Percentiles rank a stretch among this genome's conserved stretches.
Evolutionary conservation across 176 grass and related monocot genomes (phyloP).

Genomic region (Dactylis glomerata): DNA sequence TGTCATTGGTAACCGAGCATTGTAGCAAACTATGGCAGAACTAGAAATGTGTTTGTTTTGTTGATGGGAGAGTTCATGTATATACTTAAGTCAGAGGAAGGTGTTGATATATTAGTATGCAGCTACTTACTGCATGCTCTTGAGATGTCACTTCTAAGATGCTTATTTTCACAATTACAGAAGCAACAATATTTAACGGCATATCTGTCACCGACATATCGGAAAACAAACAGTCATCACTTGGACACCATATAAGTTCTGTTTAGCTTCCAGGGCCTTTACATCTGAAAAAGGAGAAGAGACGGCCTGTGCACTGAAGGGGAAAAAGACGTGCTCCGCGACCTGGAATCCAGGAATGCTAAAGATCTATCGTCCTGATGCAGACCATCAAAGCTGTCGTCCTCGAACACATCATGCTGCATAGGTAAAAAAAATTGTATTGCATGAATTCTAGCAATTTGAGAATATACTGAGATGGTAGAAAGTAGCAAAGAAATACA

Average conservation of each 20-base stretch:
- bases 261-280: background rate
- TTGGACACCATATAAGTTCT: background rate
- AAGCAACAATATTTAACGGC: no score
- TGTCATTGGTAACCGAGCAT: background rate
- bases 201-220: background rate
- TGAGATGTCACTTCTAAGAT: background rate
- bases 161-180: background rate
- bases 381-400: background rate
- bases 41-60: background rate
- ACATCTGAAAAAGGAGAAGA: background rate
- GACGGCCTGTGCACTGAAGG: background rate
- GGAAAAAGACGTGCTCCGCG: background rate
- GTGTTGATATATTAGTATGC: background rate
- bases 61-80: background rate
- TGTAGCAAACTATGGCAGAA: background rate
- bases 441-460: background rate
- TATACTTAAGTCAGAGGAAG: background rate
- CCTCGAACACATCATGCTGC: no score
- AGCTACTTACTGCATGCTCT: no score
- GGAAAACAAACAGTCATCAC: background rate
- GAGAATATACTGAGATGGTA: background rate
- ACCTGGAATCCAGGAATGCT: background rate
- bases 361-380: background rate
- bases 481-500: background rate
- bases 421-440: background rate